A percentile compares a stretch with the other conserved stretches of the same genome.
These are phyloP conservation scores for Trametes punicea DNA, from an alignment of 768 basidiomycete genomes.

Conservation along the genomic window DNA sequence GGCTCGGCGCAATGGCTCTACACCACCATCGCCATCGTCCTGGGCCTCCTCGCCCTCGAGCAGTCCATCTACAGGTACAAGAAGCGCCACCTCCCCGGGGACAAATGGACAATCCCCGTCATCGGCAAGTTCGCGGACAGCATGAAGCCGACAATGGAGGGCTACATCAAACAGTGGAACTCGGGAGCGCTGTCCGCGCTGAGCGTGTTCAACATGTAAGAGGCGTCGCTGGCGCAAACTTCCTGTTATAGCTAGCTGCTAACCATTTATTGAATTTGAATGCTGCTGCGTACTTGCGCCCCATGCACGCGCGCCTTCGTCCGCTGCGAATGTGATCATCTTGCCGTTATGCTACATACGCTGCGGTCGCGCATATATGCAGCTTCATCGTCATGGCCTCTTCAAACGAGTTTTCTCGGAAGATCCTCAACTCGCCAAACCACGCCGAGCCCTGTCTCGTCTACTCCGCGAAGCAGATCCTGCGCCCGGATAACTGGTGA, in stretches of 20 bases:
- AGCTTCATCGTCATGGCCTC: constrained; percentile 99
- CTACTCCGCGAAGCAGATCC: constrained; percentile 82
- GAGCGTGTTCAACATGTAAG: constrained; percentile 96
- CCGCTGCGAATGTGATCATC: background rate
- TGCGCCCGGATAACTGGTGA: constrained; percentile 85
- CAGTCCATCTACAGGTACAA: constrained; percentile 87
- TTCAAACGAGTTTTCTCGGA: constrained; percentile 87
- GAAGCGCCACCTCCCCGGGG: constrained; percentile 85
- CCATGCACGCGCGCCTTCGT: constrained; percentile 2
- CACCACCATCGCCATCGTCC: constrained; percentile 66
- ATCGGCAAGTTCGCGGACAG: constrained; percentile 97
- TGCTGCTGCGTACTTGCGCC: background rate
- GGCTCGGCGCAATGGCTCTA: constrained; percentile 50
- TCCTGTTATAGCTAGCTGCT: constrained; percentile 14
- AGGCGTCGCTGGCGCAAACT: background rate
- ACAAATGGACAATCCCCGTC: constrained; percentile 91
- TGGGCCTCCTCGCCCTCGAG: constrained; percentile 78
- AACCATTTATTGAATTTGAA: constrained; percentile 4
- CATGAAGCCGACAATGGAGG: constrained; percentile 85
- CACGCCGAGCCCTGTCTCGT: constrained; percentile 95
- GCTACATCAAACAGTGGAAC: constrained; percentile 90
- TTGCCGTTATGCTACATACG: background rate
- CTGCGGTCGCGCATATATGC: constrained; percentile 6
- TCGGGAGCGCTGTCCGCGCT: constrained; percentile 83
- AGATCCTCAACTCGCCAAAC: constrained; percentile 91